Evolutionary conservation across 129 eudicot genomes (phyloP), one percentile per base, ranked within the genome.

Genomic region (Arctium lappa): DNA sequence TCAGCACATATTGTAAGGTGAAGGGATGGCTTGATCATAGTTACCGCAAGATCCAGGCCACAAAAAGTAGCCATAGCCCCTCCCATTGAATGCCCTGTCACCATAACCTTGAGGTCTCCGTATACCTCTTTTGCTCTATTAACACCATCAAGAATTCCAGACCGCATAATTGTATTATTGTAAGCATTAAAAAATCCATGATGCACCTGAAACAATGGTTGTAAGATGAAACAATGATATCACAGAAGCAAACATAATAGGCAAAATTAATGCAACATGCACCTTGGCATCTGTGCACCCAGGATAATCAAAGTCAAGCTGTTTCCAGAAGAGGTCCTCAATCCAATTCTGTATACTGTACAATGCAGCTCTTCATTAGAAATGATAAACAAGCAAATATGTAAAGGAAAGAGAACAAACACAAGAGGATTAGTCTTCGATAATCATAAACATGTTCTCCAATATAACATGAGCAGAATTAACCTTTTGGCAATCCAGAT

Each of bases 11-110:
- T 13, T 3, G 73, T 62, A 36, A 78, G 11, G 37, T 33, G 32
- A 76, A 70, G 34, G 75, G 75, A 85, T 8, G 22, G 68, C 15
- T 38, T 30, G 12, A 65, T 65, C 5, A 75, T 74, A 27, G 30
- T 85, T 92, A 91, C 99, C 86, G 81, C 82, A 75, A 95, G 97
- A 86, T 95, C 99, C 32, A 95, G 85, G 37, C 88, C 99, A 82
- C 99, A 95, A 72, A 95, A 85, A n/a, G 95, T 92, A 86, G 99
- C 99, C 92, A 95, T 95, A 22, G 99, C 99, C 65, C 99, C 99
- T 46, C 99, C 99, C 99, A 95, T 95, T 32, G 99, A 95, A 82
- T 95, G 99, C 74, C 99, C 99, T 10, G 97, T 91, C 73, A 90
- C 95, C 84, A 95, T 90, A 74, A 95, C 83, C 13, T 90, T 77